Percentiles rank a stretch among this genome's conserved stretches.
Evolutionary conservation across 176 grass and related monocot species (phyloP).

Genomic region (Oropetium thomaeum): DNA sequence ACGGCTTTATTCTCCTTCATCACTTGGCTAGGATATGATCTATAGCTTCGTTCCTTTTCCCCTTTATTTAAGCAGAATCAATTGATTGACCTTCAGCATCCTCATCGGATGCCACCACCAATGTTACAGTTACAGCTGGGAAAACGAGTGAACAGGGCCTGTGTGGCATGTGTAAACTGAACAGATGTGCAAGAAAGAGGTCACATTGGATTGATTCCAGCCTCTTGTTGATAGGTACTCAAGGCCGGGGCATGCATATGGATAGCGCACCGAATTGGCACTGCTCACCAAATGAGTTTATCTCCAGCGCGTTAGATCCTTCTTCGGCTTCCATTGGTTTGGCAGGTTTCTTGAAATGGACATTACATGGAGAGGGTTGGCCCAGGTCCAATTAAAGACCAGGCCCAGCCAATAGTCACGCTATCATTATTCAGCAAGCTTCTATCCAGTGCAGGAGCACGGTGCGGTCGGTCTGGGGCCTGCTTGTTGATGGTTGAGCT

Average conservation of each 20-base stretch:
- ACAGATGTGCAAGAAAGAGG: conserved; percentile 9
- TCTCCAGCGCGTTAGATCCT: conserved; percentile 5
- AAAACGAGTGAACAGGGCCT: not conserved
- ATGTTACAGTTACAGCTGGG: not conserved
- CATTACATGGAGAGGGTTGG: conserved; percentile 25
- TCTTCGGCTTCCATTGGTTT: conserved; percentile 21
- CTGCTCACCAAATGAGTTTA: conserved; percentile 2
- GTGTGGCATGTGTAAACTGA: conserved; percentile 9
- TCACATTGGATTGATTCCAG: not conserved
- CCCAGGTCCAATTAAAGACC: conserved; percentile 27
- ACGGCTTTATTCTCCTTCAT: conserved; percentile 40
- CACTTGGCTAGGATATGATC: conserved; percentile 40
- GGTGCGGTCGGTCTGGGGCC: conserved; percentile 18
- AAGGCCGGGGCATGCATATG: conserved; percentile 35
- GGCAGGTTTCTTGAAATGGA: conserved; percentile 41
- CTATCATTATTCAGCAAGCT: not conserved
- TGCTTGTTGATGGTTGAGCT: conserved; percentile 24
- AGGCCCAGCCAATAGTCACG: conserved; percentile 38
- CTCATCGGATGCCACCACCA: conserved; percentile 16
- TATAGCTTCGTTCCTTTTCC: conserved; percentile 7
- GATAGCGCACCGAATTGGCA: conserved; percentile 26
- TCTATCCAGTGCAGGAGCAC: not conserved
- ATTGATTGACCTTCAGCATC: not conserved
- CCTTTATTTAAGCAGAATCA: conserved; percentile 12
- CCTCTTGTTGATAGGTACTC: not conserved